Evolutionary conservation across 306 rosid species (phyloP).

Genomic region (Cicer pinnatifidum): DNA sequence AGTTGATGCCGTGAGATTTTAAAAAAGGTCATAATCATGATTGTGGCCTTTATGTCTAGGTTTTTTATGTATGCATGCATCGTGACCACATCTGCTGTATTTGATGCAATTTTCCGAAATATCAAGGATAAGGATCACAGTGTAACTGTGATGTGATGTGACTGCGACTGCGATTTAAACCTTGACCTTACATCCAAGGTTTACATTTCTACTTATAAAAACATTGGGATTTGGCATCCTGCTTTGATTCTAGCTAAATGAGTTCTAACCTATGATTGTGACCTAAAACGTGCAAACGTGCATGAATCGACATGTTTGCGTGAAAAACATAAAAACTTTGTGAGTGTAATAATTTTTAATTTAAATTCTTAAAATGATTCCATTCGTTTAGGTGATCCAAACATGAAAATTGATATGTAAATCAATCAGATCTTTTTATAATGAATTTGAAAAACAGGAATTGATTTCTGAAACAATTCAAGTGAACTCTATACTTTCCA

Average conservation of each 20-base stretch:
- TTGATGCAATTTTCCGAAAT: background rate
- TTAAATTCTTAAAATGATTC: background rate
- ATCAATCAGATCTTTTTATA: background rate
- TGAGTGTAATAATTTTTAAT: background rate
- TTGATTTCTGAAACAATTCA: background rate
- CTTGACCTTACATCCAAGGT: background rate
- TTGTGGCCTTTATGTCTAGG: background rate
- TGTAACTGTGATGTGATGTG: background rate
- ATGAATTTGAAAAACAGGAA: background rate
- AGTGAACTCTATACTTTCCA: background rate
- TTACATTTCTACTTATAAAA: background rate
- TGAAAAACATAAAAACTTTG: background rate
- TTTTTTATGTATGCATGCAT: background rate
- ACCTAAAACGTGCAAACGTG: conserved; percentile 7
- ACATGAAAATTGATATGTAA: background rate
- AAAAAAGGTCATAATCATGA: background rate
- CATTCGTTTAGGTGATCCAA: conserved; percentile 3
- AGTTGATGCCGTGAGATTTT: background rate
- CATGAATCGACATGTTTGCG: background rate
- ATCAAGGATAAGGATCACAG: background rate
- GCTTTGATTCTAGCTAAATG: background rate
- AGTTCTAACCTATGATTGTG: background rate
- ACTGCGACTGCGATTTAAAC: background rate
- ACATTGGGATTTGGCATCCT: background rate
- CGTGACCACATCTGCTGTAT: background rate